Conservation (phyloP, 768 basidiomycete genomes). For the Boletus subcaerulescens region DNA sequence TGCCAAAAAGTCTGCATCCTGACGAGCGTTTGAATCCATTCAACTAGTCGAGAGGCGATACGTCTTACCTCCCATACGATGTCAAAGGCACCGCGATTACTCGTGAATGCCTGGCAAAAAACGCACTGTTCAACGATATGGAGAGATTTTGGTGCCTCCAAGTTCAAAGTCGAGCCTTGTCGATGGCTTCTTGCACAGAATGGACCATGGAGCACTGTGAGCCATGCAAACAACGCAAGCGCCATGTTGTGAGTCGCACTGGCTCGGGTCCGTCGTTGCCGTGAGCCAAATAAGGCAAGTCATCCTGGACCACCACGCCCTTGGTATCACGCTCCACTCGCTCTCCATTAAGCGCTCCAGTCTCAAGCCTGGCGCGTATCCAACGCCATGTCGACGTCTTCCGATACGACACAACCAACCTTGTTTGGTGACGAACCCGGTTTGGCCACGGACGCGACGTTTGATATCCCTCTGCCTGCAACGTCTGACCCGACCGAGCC, state of each 20-base stretch:
- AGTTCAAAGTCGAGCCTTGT: neutral
- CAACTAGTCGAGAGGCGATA: neutral
- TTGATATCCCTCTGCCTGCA: slow-evolving; percentile 8
- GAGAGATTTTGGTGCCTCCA: neutral
- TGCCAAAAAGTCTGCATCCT: slow-evolving; percentile 50
- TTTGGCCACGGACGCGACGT: slow-evolving; percentile 7
- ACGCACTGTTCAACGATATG: slow-evolving; percentile 3
- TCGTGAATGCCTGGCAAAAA: slow-evolving; percentile 44
- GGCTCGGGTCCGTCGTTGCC: neutral
- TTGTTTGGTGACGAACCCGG: slow-evolving; percentile 27
- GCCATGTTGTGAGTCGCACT: neutral
- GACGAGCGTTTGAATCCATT: neutral
- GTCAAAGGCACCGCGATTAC: slow-evolving; percentile 40
- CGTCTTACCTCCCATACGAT: slow-evolving; percentile 47
- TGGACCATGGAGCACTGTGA: neutral
- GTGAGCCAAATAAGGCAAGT: slow-evolving; percentile 16
- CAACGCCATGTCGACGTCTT: slow-evolving; percentile 28
- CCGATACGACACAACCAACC: slow-evolving; percentile 28
- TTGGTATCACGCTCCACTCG: neutral
- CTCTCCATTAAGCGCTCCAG: neutral
- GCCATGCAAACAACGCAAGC: slow-evolving; percentile 9
- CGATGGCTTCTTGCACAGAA: neutral
- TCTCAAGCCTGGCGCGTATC: neutral
- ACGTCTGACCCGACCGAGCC: slow-evolving; percentile 12
- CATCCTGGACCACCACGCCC: neutral